Conservation (phyloP, 106 monocot genomes). For the Allium fistulosum region DNA sequence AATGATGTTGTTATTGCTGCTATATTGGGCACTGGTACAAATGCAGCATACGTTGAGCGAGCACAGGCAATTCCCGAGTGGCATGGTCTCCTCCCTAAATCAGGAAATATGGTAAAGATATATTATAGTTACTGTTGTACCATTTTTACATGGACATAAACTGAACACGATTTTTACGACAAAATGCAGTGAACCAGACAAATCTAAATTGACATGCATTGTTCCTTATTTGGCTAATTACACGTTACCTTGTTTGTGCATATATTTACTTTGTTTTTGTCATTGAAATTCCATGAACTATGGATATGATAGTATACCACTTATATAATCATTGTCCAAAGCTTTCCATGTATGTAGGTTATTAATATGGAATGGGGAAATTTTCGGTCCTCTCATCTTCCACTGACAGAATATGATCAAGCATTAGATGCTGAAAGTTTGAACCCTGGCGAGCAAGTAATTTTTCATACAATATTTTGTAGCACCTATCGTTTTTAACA, state of each 20-base stretch:
- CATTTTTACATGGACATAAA: background rate
- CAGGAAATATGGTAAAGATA: constrained; percentile 26
- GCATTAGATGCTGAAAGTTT: constrained; percentile 35
- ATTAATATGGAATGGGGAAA: constrained; percentile 59
- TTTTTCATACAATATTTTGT: background rate
- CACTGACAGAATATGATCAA: constrained; percentile 37
- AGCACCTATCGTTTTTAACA: too few relatives aligned
- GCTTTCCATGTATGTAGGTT: constrained; percentile 13
- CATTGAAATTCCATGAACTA: too few relatives aligned
- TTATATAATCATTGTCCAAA: too few relatives aligned
- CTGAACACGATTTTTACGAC: too few relatives aligned
- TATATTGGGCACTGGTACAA: constrained; percentile 36
- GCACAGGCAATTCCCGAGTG: constrained; percentile 36
- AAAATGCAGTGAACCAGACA: too few relatives aligned
- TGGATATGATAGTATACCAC: too few relatives aligned
- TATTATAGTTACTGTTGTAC: background rate
- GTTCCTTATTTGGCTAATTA: too few relatives aligned
- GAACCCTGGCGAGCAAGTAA: constrained; percentile 43
- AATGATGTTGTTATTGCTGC: constrained; percentile 34
- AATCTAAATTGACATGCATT: too few relatives aligned
- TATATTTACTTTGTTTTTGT: too few relatives aligned
- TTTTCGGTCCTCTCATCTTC: constrained; percentile 36
- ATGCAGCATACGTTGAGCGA: constrained; percentile 41
- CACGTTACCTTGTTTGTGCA: too few relatives aligned
- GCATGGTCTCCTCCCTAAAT: constrained; percentile 21